Evolutionary conservation across 495 filamentous ascomycete species (phyloP), one percentile per base, ranked within the genome.

Genomic region (Aspergillus saccharolyticus): DNA sequence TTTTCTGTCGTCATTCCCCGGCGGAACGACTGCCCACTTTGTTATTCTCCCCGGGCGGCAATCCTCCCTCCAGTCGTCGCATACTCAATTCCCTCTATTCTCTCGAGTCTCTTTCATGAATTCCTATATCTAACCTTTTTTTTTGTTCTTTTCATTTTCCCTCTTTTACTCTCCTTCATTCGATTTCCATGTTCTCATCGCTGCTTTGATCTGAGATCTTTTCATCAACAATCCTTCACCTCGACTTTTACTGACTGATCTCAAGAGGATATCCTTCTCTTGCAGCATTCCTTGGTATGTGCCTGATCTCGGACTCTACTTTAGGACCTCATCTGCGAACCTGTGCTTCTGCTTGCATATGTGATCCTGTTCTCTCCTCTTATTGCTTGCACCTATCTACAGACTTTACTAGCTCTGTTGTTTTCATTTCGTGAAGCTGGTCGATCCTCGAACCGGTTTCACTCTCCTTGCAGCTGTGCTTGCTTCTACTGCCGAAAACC

Each of bases 21-120:
- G 73, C 66, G 73, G 69, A 74, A 73, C 71, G 68, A 67, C 69
- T 70, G 64, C 64, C 64, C 64, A 66, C 62, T 39, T 39, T 8
- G 5, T 10, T 15, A 53, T 54, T 52, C 61, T 54, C 54, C 52
- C 33, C 56, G 60, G 60, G 62, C 62, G 57, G 62, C 57, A 54
- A 54, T 53, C 53, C 57, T 56, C 30, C 54, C 56, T 33, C 47
- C 45, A 4, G 19, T 28, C 3, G 25, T 52, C 25, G 48, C 18
- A 30, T 28, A 46, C 42, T 48, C 30, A 21, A 33, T 22, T 17
- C 3, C 43, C 28, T 47, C 20, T 14, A 43, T 25, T 20, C 4
- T 51, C 39, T 22, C 20, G 43, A 20, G 17, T 15, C 45, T 24
- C 44, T 50, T 18, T 54, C 52, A 39, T 57, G 44, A 12, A 55